Conservation (phyloP, 768 basidiomycete genomes). For the Psilocybe cubensis region DNA sequence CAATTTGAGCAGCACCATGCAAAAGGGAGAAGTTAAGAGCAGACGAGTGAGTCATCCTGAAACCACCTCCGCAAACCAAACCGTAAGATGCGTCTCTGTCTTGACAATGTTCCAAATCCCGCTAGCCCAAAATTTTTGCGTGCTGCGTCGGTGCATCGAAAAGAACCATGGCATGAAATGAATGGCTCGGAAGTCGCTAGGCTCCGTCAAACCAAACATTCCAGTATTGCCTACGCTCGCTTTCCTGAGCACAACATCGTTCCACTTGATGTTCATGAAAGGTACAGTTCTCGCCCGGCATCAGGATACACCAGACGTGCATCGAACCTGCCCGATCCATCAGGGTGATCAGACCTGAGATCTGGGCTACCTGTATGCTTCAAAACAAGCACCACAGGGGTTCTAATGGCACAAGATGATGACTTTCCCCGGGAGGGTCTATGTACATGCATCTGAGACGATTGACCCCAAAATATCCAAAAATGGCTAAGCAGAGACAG, state of each 20-base stretch:
- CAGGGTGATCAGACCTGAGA: constrained; percentile 48
- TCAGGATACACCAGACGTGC: constrained; percentile 17
- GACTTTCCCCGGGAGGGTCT: neutral
- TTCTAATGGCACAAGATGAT: constrained; percentile 23
- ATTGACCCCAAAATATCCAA: constrained; percentile 8
- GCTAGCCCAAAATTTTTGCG: constrained; percentile 3
- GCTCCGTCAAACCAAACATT: constrained; percentile 23
- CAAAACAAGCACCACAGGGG: constrained; percentile 9
- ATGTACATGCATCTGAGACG: constrained; percentile 17
- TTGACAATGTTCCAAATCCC: constrained; percentile 4
- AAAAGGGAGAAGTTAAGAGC: constrained; percentile 45
- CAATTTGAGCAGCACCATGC: constrained; percentile 41
- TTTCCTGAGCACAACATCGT: constrained; percentile 12
- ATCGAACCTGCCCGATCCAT: constrained; percentile 25
- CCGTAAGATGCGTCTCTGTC: constrained; percentile 45
- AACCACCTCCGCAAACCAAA: constrained; percentile 41
- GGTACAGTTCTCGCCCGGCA: constrained; percentile 16
- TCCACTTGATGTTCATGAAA: constrained; percentile 5
- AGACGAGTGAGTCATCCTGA: constrained; percentile 29
- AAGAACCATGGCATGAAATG: constrained; percentile 28
- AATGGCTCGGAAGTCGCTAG: constrained; percentile 27
- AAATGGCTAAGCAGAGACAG: constrained; percentile 43
- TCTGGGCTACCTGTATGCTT: constrained; percentile 19
- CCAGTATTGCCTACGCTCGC: constrained; percentile 25
- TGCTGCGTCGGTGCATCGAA: constrained; percentile 9